phyloP scores from a whole-genome alignment of 1,284 basidiomycete genomes.

The Apiotrichum laibachii region DNA sequence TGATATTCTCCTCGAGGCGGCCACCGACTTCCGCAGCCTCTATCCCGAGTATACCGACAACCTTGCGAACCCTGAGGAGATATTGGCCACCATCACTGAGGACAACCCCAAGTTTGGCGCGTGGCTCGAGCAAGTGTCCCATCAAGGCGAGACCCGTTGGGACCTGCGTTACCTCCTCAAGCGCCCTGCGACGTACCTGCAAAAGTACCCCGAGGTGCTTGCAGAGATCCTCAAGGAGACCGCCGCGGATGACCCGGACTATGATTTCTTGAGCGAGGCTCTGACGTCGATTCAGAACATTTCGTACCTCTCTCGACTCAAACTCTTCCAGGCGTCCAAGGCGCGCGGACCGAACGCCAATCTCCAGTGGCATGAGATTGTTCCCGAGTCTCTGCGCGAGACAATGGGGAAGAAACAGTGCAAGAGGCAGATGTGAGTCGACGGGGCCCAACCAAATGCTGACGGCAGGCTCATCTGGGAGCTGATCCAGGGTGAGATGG shows the following conservation, averaged over 20 bases:
- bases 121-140: slow-evolving; percentile 70
- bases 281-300: slow-evolving; percentile 72
- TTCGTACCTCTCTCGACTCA: slow-evolving; percentile 70
- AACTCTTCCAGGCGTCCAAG: slow-evolving; percentile 83
- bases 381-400: slow-evolving; percentile 65
- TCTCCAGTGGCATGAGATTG: slow-evolving; percentile 84
- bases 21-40: slow-evolving; percentile 78
- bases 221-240: slow-evolving; percentile 83
- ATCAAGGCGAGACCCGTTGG: slow-evolving; percentile 68
- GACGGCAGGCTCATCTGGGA: slow-evolving; percentile 77
- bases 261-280: slow-evolving; percentile 71
- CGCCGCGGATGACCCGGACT: slow-evolving; percentile 70
- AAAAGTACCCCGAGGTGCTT: slow-evolving; percentile 82
- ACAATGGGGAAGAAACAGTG: slow-evolving; percentile 70
- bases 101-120: slow-evolving; percentile 75
- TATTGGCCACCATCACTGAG: slow-evolving; percentile 79
- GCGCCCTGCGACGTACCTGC: slow-evolving; percentile 80
- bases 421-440: slow-evolving; percentile 74
- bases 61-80: slow-evolving; percentile 78
- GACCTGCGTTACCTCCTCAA: slow-evolving; percentile 85
- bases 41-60: slow-evolving; percentile 85
- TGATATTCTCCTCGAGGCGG: slow-evolving; percentile 83
- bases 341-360: slow-evolving; percentile 67
- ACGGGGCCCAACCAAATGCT: slow-evolving; percentile 53
- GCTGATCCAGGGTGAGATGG: slow-evolving; percentile 92